phyloP scores from a whole-genome alignment of 75 land plant species.

The Pseudotsuga menziesii region DNA sequence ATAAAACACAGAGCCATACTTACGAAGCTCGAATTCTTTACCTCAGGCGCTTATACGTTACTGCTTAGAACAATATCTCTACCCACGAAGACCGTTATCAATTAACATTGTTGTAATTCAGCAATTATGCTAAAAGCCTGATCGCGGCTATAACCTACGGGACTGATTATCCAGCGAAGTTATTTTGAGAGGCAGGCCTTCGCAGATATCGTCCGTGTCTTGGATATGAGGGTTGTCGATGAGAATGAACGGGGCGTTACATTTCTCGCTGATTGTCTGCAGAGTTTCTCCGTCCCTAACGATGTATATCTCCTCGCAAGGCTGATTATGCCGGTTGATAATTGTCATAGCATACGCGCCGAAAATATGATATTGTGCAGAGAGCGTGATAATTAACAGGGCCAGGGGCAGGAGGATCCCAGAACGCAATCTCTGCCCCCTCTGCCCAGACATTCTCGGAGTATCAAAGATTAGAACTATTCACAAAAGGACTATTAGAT shows the following conservation, averaged over 20 bases:
- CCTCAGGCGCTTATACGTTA: too few species aligned
- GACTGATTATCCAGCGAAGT: slow-evolving; percentile 13
- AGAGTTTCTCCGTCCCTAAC: slow-evolving; percentile 60
- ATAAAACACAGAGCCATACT: too few species aligned
- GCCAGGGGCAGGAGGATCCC: not conserved
- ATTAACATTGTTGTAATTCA: too few species aligned
- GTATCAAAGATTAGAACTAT: too few species aligned
- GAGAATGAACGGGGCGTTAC: slow-evolving; percentile 60
- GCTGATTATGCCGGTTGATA: slow-evolving; percentile 4
- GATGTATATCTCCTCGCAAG: slow-evolving; percentile 56
- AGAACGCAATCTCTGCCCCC: not conserved
- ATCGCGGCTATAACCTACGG: too few species aligned
- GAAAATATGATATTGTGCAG: not conserved
- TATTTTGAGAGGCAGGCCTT: slow-evolving; percentile 46
- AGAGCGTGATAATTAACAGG: not conserved
- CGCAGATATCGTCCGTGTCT: slow-evolving; percentile 56
- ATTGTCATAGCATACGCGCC: not conserved
- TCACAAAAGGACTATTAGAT: too few species aligned
- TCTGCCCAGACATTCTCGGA: too few species aligned
- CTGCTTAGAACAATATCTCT: too few species aligned
- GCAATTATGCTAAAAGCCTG: too few species aligned
- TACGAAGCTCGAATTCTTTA: too few species aligned
- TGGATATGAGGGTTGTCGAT: slow-evolving; percentile 56
- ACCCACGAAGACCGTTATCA: too few species aligned
- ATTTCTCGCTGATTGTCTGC: slow-evolving; percentile 60